Evolutionary conservation across 257 asterid genomes (phyloP).

Genomic region (Perilla frutescens): DNA sequence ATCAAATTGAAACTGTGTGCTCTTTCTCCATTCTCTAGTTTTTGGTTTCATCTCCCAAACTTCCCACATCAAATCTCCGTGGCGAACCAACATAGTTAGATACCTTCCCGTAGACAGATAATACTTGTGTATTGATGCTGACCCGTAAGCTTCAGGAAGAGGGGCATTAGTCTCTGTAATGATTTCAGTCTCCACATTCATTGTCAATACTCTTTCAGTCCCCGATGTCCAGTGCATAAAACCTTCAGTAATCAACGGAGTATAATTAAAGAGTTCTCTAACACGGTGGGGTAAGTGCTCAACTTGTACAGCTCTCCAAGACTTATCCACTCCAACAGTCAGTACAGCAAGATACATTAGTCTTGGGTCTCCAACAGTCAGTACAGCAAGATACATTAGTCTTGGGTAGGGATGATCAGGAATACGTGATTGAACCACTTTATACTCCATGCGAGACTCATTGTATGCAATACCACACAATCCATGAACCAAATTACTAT

Average conservation of each 20-base stretch:
- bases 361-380: neutral
- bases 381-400: neutral
- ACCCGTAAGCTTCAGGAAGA: neutral
- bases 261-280: too few relatives aligned
- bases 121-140: neutral
- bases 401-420: too few relatives aligned
- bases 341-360: neutral
- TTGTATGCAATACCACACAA: neutral
- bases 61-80: too few relatives aligned
- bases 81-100: neutral
- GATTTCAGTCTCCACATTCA: too few relatives aligned
- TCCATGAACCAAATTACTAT: too few relatives aligned
- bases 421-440: neutral
- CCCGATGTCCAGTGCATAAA: too few relatives aligned
- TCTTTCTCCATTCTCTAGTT: constrained; percentile 3
- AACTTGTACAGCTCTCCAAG: too few relatives aligned
- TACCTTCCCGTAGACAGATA: neutral
- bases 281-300: too few relatives aligned
- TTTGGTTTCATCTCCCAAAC: neutral
- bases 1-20: neutral
- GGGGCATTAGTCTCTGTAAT: neutral
- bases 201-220: too few relatives aligned
- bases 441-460: constrained; percentile 9
- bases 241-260: too few relatives aligned
- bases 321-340: neutral